phyloP scores from a whole-genome alignment of 2,329 filamentous ascomycete species.

The Talaromyces islandicus region DNA sequence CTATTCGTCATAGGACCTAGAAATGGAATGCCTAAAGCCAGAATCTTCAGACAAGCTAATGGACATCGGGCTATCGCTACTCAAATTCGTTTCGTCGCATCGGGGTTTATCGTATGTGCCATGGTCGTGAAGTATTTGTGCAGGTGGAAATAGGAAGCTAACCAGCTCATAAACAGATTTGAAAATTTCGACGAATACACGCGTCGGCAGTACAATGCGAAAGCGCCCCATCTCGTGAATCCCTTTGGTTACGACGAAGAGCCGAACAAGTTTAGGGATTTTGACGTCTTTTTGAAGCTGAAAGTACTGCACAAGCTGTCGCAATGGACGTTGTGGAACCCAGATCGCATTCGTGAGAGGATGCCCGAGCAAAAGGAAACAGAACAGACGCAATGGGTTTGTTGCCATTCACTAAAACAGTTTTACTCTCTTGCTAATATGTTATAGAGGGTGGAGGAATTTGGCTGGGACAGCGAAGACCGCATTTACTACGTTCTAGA shows the following conservation, averaged over 20 bases:
- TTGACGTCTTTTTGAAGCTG: conserved; percentile 77
- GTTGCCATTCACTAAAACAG: conserved; percentile 20
- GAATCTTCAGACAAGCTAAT: conserved; percentile 64
- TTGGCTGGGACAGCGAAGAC: conserved; percentile 81
- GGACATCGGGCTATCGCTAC: conserved; percentile 75
- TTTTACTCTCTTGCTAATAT: neutral
- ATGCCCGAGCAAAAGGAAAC: conserved; percentile 76
- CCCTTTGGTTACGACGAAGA: conserved; percentile 76
- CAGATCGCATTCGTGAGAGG: conserved; percentile 77
- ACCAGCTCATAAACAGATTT: conserved; percentile 46
- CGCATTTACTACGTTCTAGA: conserved; percentile 86
- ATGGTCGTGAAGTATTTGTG: neutral
- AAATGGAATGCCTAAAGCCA: conserved; percentile 79
- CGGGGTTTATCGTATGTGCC: conserved; percentile 75
- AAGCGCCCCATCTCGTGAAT: conserved; percentile 65
- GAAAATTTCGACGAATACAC: conserved; percentile 93
- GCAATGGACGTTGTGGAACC: conserved; percentile 80
- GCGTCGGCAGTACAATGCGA: conserved; percentile 79
- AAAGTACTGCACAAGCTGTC: conserved; percentile 78
- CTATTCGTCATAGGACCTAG: conserved; percentile 62
- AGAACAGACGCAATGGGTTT: conserved; percentile 79
- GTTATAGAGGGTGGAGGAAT: conserved; percentile 38
- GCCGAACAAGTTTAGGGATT: conserved; percentile 68
- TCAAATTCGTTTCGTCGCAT: conserved; percentile 92
- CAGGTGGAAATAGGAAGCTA: neutral